These are phyloP conservation scores for Vigna radiata DNA, from an alignment of 306 rosid genomes.

Conservation along the genomic window DNA sequence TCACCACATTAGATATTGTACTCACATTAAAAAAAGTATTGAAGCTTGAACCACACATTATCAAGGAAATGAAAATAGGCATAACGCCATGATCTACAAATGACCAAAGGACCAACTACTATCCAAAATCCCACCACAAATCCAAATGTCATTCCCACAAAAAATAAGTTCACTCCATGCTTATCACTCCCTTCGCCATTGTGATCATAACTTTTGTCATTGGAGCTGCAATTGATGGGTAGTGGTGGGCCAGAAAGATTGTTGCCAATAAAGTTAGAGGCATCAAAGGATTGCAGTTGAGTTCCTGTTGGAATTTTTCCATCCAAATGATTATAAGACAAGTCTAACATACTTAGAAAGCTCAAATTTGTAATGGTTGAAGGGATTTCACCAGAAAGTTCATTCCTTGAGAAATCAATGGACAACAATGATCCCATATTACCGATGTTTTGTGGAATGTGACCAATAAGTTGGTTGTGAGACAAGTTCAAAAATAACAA, in stretches of 20 bases:
- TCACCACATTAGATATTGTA: too few species aligned
- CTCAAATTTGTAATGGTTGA: conserved; percentile 26
- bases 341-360: conserved; percentile 35
- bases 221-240: not conserved
- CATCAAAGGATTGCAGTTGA: conserved; percentile 46
- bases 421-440: conserved; percentile 27
- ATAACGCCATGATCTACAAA: conserved; percentile 24
- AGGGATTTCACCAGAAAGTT: conserved; percentile 47
- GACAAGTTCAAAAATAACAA: conserved; percentile 42
- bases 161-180: conserved; percentile 24
- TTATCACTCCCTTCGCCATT: not conserved
- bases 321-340: conserved; percentile 45
- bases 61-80: conserved; percentile 11
- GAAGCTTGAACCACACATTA: conserved; percentile 20
- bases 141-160: conserved; percentile 17
- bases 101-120: conserved; percentile 32
- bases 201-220: not conserved
- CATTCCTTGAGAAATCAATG: conserved; percentile 45
- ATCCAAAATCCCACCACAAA: conserved; percentile 40
- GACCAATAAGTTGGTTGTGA: conserved; percentile 36
- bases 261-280: conserved; percentile 41
- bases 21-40: too few species aligned
- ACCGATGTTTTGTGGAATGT: conserved; percentile 41
- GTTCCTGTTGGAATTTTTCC: conserved; percentile 46
- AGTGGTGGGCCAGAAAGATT: conserved; percentile 40